phyloP scores from a whole-genome alignment of 2,329 filamentous ascomycete species.

The Uncinocarpus reesii region DNA sequence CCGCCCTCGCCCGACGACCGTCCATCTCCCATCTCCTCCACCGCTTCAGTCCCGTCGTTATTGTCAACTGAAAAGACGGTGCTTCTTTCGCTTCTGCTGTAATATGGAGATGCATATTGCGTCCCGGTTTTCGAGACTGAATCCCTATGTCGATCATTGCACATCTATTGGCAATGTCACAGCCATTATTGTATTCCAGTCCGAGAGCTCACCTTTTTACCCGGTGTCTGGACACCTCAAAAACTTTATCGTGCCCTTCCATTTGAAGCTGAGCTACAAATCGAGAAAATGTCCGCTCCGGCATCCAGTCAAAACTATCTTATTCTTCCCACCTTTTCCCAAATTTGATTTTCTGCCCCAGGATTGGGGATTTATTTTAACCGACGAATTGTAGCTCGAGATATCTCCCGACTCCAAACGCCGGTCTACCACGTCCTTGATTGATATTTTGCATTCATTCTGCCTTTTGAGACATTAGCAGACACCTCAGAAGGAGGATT shows the following conservation, averaged over 20 bases:
- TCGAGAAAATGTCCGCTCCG: background rate
- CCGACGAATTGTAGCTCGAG: background rate
- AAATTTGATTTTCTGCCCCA: background rate
- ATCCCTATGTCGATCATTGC: conserved; percentile 5
- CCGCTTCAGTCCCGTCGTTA: background rate
- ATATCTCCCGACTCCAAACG: background rate
- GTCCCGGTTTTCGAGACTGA: background rate
- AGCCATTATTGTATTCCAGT: conserved; percentile 8
- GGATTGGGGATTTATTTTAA: background rate
- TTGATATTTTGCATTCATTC: background rate
- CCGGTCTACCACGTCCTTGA: background rate
- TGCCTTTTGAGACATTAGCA: background rate
- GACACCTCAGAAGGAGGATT: background rate
- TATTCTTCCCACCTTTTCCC: background rate
- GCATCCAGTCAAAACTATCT: background rate
- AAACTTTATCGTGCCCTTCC: background rate
- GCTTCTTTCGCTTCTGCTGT: background rate
- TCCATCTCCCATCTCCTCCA: background rate
- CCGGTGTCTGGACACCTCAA: background rate
- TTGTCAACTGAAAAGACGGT: background rate
- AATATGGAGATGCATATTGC: background rate
- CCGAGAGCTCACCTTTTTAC: background rate
- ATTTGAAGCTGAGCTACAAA: background rate
- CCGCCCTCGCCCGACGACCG: background rate
- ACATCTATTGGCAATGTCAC: conserved; percentile 1